Conservation (phyloP, 768 basidiomycete species). For the Melanogaster broomeanus region DNA sequence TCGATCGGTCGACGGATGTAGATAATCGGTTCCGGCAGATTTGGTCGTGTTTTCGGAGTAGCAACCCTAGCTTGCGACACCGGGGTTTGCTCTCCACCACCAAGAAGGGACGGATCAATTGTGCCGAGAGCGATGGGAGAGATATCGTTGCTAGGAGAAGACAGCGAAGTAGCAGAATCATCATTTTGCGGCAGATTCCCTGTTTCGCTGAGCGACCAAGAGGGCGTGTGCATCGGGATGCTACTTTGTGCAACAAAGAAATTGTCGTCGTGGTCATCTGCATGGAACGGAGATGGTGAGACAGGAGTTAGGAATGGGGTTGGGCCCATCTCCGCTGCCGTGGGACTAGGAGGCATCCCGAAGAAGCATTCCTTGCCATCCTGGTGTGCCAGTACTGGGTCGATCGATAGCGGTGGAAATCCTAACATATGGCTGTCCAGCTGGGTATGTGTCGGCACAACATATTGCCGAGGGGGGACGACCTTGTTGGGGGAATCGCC, state of each 20-base stretch:
- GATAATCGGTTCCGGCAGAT: conserved; percentile 26
- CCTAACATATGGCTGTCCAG: conserved; percentile 3
- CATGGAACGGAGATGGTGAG: neutral
- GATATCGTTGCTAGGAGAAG: neutral
- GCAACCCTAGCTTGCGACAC: neutral
- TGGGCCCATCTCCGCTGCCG: neutral
- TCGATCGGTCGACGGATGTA: conserved; percentile 32
- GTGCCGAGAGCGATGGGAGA: conserved; percentile 11
- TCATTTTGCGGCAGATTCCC: neutral
- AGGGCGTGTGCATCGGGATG: neutral
- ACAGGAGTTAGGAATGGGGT: neutral
- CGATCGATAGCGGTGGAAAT: conserved; percentile 7
- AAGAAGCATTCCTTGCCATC: conserved; percentile 21
- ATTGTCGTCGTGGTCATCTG: neutral
- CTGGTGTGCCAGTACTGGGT: conserved; percentile 4
- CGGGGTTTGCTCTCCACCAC: conserved; percentile 9
- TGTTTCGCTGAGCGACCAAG: conserved; percentile 12
- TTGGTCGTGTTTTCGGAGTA: conserved; percentile 8
- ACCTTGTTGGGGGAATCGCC: conserved; percentile 20
- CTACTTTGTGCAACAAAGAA: neutral
- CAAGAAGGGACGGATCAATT: conserved; percentile 34
- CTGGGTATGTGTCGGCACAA: conserved; percentile 1
- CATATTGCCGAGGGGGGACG: neutral
- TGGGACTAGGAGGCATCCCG: conserved; percentile 30
- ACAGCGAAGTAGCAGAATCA: neutral